phyloP scores from a whole-genome alignment of 768 basidiomycete genomes.

The Leccinum barrowsii region DNA sequence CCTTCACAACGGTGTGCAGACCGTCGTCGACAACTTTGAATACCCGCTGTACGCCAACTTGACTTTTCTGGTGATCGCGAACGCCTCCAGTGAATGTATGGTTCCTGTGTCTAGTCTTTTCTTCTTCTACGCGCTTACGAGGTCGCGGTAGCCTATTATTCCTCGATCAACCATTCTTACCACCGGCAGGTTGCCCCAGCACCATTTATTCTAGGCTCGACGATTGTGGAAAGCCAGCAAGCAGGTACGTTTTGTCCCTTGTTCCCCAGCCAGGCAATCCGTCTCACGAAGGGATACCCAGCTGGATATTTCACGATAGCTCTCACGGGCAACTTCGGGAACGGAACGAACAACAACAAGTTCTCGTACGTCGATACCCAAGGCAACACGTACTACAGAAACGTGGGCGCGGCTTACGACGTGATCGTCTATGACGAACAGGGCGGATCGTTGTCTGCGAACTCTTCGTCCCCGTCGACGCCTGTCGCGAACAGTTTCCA shows the following conservation, averaged over 20 bases:
- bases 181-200: constrained; percentile 53
- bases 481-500: neutral
- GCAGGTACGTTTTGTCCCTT: constrained; percentile 41
- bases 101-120: neutral
- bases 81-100: constrained; percentile 23
- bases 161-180: constrained; percentile 67
- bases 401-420: constrained; percentile 58
- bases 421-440: constrained; percentile 58
- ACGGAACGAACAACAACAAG: constrained; percentile 68
- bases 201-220: constrained; percentile 56
- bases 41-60: constrained; percentile 51
- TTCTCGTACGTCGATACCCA: constrained; percentile 56
- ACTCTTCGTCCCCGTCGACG: constrained; percentile 3
- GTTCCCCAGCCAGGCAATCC: neutral
- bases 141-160: constrained; percentile 40
- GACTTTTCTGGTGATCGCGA: constrained; percentile 30
- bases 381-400: constrained; percentile 60
- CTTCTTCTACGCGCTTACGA: neutral
- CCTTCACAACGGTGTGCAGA: constrained; percentile 43
- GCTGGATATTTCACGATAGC: constrained; percentile 49
- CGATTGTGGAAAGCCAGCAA: constrained; percentile 56
- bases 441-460: constrained; percentile 45
- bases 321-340: constrained; percentile 51
- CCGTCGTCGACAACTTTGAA: constrained; percentile 47
- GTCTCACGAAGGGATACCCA: constrained; percentile 15